Evolutionary conservation across 2,329 filamentous ascomycete genomes (phyloP), one percentile per base, ranked within the genome.

Genomic region (Fusarium liriodendri): DNA sequence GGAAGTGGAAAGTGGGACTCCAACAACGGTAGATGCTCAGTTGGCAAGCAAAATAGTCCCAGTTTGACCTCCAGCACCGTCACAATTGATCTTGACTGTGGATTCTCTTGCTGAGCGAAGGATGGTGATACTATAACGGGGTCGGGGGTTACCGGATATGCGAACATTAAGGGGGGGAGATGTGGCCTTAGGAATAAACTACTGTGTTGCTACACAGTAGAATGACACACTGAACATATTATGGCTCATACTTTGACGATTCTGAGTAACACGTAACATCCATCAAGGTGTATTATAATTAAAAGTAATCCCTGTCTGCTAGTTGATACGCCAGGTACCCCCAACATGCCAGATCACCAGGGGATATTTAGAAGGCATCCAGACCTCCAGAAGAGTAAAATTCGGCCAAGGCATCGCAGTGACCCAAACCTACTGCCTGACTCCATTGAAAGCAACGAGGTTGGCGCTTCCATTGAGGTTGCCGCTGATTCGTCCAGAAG

Each of bases 11-110:
- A 55, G 22, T 63, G 60, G 60, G 60, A 55, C 4, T 37, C 32
- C 8, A 55, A 63, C 60, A 63, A 63, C 25, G 60, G 45, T 20
- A 45, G 60, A 33, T 63, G 60, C 32, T 63, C 60, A 1, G 60
- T 63, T 22, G 60, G 45, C 42, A 63, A 63, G 60, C 45, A 63
- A 32, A 33, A 63, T 7, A 55, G 60, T 18, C 45, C 45, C 1
- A 37, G 42, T 8, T 16, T 37, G 25, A 63, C 60, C 3, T 63
- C 60, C n/a, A 58, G 32, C 54, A 58, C 54, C 0, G 54, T 58
- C 0, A 58, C 54, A 2, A 16, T 58, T 6, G 54, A 58, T 9
- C 54, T 58, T 58, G 54, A 58, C 16, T 58, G 54, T 58, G 54
- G 54, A 25, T 58, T 58, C 22, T 58, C 54, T 58, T 57, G 54